Conservation (phyloP, 2,329 filamentous ascomycete species). For the Xenoacremonium recifei region DNA sequence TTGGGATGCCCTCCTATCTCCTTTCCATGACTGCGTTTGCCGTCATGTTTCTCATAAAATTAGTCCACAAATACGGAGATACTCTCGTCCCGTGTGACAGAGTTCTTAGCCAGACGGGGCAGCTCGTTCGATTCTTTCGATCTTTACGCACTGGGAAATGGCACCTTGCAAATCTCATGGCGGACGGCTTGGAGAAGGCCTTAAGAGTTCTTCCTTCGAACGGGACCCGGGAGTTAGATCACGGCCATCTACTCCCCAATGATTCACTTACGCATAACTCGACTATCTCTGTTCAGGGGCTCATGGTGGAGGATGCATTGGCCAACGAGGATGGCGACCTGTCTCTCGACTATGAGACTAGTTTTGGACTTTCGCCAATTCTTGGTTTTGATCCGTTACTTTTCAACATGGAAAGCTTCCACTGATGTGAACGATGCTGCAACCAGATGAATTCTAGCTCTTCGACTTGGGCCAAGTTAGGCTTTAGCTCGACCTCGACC, state of each 20-base stretch:
- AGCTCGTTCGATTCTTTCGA: slow-evolving; percentile 40
- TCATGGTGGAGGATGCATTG: slow-evolving; percentile 17
- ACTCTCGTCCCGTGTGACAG: slow-evolving; percentile 38
- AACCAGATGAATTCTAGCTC: too few species aligned
- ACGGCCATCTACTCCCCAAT: too few species aligned
- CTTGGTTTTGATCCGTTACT: slow-evolving; percentile 27
- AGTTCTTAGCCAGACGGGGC: slow-evolving; percentile 38
- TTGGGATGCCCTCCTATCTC: slow-evolving; percentile 49
- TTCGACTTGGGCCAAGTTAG: too few species aligned
- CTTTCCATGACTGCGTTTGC: slow-evolving; percentile 54
- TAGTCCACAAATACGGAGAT: slow-evolving; percentile 41
- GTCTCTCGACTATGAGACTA: slow-evolving; percentile 29
- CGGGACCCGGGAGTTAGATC: slow-evolving; percentile 14
- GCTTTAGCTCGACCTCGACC: too few species aligned
- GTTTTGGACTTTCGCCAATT: slow-evolving; percentile 26
- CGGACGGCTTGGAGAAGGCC: slow-evolving; percentile 41
- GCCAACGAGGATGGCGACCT: slow-evolving; percentile 24
- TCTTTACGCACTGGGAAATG: slow-evolving; percentile 41
- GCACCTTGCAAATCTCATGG: slow-evolving; percentile 49
- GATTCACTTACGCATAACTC: too few species aligned
- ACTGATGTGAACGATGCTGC: too few species aligned
- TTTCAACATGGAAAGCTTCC: slow-evolving; percentile 26
- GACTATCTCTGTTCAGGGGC: too few species aligned
- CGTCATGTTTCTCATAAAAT: slow-evolving; percentile 50
- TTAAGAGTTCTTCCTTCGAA: slow-evolving; percentile 12